Evolutionary conservation across 2,329 filamentous ascomycete genomes (phyloP), one percentile per base, ranked within the genome.

Genomic region (Fusarium caatingaense): DNA sequence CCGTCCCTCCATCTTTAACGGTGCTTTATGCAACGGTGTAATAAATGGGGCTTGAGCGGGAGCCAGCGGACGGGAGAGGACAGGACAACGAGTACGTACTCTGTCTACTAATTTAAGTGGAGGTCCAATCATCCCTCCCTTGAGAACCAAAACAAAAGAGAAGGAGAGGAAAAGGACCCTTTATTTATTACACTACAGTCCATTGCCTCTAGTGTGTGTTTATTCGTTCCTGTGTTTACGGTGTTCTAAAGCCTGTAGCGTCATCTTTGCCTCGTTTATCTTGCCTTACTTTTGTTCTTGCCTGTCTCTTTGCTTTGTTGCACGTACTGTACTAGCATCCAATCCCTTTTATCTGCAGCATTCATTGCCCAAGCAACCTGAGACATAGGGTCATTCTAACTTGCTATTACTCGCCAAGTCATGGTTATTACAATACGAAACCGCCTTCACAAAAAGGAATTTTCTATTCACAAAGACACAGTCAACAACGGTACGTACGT

Each of bases 391-490:
- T 23, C 45, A 42, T 20, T 27, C 30, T 27, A 27, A 28, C 34
- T 28, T 46, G 12, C n/a, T 49, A 20, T 18, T 18, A 40, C 34
- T 51, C 21, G 21, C 12, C 21, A 12, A 40, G 18, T 18, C 8
- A 27, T 48, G 47, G 53, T 53, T 30, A 55, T 48, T 73, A 64
- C 64, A 47, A 81, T 80, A 77, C 74, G 76, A 69, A 77, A 76
- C 62, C 75, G 76, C 47, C 69, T 80, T 34, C 73, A 76, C 49
- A 78, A 76, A 54, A 78, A 76, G 58, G 74, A 76, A 47, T 80
- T 82, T 68, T 63, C 76, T 53, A 79, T 80, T 56, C 79, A 79
- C 60, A 78, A 76, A 56, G 79, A 79, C 74, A 51, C 64, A 49
- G 49, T 61, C 48, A 74, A 69, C 62, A 72, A n/a, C 34, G 18